Evolutionary conservation across 164 flowering plant species (phyloP), one percentile per base, ranked within the genome.

Genomic region (Stephania yunnanensis): DNA sequence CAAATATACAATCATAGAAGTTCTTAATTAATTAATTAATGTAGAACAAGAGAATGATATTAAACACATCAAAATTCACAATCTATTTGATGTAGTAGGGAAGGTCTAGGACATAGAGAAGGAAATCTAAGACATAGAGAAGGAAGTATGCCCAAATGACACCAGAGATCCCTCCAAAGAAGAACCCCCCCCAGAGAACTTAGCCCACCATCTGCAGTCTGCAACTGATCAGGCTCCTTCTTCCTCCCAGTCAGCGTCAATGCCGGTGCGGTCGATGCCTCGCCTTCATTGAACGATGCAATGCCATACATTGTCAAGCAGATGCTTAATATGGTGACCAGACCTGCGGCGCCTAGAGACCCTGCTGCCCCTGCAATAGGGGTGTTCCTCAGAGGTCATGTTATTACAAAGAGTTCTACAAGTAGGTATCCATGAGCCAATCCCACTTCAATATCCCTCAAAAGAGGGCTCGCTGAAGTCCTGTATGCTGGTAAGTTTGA

Each of bases 181-280:
- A 95, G 88, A 93, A 95, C 13, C 97, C 99, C 97, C 99, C 45
- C 98, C 99, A 4, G 91, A 81, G 89, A 95, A 92, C 84, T 91
- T 87, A 36, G 95, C 87, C 93, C 95, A 91, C 4, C 93, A 4
- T 89, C 95, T 0, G 93, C 91, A 1, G 93, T 89, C 68, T 89
- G 93, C 78, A 91, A 71, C 81, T 86, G 90, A 79, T 91, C 95
- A 3, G 98, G 97, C 82, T 78, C 80, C 88, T 93, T 95, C 89
- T 92, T 92, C 85, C 99, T 78, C 8, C 98, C 99, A 0, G 98
- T 93, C 80, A 93, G 71, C 9, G 99, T 95, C 75, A 93, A 78
- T 1, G 89, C 31, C 0, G 99, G 93, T 0, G 93, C 95, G 0
- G 81, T 87, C 10, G 95, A 91, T 0, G 92, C 85, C 61, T 87